Evolutionary conservation across 2,329 filamentous ascomycete species (phyloP).

Genomic region (Xylariaceae sp.): DNA sequence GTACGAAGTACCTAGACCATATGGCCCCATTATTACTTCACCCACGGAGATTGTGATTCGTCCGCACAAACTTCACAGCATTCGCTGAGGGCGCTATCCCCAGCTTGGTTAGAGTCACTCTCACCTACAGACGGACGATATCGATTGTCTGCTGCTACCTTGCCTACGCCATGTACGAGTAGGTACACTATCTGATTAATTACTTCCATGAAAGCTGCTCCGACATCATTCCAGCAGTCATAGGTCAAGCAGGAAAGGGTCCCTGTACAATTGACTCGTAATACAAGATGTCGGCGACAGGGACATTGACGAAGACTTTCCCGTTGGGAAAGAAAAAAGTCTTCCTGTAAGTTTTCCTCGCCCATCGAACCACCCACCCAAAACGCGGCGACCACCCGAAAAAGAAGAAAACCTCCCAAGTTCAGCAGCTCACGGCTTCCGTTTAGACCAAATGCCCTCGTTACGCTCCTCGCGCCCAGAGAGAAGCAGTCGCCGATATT

Average conservation of each 20-base stretch:
- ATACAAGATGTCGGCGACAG: slow-evolving; percentile 13
- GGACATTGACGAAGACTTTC: slow-evolving; percentile 20
- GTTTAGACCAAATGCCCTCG: slow-evolving; percentile 69
- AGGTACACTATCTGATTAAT: neutral
- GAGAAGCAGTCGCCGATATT: slow-evolving; percentile 66
- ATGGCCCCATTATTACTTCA: neutral
- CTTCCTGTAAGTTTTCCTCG: slow-evolving; percentile 28
- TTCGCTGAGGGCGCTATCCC: neutral
- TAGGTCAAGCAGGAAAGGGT: neutral
- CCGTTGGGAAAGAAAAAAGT: slow-evolving; percentile 30
- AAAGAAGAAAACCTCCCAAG: no score
- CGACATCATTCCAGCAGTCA: neutral
- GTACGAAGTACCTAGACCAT: no score
- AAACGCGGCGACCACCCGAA: neutral
- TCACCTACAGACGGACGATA: neutral
- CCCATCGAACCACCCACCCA: neutral
- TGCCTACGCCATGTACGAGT: neutral
- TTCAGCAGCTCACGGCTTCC: neutral
- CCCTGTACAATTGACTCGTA: neutral
- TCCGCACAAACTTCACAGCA: neutral
- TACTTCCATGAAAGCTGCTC: slow-evolving; percentile 3
- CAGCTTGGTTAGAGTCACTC: neutral
- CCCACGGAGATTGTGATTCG: slow-evolving; percentile 19
- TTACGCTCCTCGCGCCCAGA: slow-evolving; percentile 69
- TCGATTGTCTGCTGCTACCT: neutral